phyloP scores from a whole-genome alignment of 75 land plant genomes.

The Larix kaempferi region DNA sequence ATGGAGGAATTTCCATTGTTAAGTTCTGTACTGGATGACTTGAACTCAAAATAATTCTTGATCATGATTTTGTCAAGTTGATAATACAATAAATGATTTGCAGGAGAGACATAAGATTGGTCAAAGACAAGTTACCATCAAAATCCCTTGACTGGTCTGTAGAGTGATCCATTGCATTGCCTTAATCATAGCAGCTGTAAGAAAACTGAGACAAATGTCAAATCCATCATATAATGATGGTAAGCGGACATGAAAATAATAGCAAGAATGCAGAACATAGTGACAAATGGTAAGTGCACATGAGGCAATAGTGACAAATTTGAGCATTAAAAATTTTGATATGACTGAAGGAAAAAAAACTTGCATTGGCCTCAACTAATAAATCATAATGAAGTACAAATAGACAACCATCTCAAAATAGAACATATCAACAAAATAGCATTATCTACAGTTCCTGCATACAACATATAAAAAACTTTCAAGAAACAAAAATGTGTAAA shows the following conservation, averaged over 20 bases:
- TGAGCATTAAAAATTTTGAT: not conserved
- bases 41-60: not conserved
- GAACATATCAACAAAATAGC: not conserved
- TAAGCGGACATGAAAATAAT: not conserved
- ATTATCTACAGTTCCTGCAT: not conserved
- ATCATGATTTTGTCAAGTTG: not conserved
- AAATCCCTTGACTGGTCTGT: not conserved
- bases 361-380: too few relatives aligned
- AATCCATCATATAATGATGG: not conserved
- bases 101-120: not conserved
- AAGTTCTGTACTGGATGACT: not conserved
- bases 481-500: not conserved
- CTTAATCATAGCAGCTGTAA: constrained; percentile 3
- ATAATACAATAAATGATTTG: not conserved
- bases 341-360: not conserved
- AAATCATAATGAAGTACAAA: not conserved
- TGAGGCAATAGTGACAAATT: not conserved
- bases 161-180: constrained; percentile 4
- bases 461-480: not conserved
- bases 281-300: not conserved
- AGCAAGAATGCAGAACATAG: not conserved
- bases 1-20: not conserved
- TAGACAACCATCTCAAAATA: not conserved
- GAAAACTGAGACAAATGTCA: not conserved
- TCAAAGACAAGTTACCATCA: constrained; percentile 1